Conservation (phyloP, 257 asterid genomes). For the Salvia hispanica region DNA sequence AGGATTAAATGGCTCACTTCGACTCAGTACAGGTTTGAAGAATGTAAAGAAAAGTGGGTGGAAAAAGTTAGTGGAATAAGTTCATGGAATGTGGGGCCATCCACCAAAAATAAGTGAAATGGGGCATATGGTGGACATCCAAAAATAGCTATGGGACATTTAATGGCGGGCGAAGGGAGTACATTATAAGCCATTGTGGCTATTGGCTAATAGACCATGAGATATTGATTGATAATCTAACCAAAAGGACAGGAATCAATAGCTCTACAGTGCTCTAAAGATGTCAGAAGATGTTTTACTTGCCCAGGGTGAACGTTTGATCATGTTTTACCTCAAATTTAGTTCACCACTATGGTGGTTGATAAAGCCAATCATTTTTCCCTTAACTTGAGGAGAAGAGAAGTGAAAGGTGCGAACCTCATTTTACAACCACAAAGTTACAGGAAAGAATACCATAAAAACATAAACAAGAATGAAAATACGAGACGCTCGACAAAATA, state of each 20-base stretch:
- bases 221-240: not conserved
- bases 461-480: slow-evolving; percentile 7
- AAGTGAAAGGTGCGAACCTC: not conserved
- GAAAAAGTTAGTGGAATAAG: too few relatives aligned
- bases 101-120: too few relatives aligned
- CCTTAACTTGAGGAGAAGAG: not conserved
- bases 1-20: too few relatives aligned
- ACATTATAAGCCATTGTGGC: not conserved
- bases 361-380: not conserved
- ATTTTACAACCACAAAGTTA: slow-evolving; percentile 11
- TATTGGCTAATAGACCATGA: not conserved
- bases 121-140: too few relatives aligned
- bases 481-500: not conserved
- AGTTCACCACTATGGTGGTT: not conserved
- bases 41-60: too few relatives aligned
- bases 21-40: too few relatives aligned
- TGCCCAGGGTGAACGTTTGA: not conserved
- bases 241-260: not conserved
- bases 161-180: too few relatives aligned
- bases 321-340: not conserved
- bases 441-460: not conserved
- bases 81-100: too few relatives aligned
- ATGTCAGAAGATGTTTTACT: not conserved
- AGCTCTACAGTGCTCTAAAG: not conserved
- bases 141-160: too few relatives aligned